A percentile compares a stretch with the other conserved stretches of the same genome.
phyloP scores from a whole-genome alignment of 805 yeast species.

The Gaillardinia entomophila region DNA sequence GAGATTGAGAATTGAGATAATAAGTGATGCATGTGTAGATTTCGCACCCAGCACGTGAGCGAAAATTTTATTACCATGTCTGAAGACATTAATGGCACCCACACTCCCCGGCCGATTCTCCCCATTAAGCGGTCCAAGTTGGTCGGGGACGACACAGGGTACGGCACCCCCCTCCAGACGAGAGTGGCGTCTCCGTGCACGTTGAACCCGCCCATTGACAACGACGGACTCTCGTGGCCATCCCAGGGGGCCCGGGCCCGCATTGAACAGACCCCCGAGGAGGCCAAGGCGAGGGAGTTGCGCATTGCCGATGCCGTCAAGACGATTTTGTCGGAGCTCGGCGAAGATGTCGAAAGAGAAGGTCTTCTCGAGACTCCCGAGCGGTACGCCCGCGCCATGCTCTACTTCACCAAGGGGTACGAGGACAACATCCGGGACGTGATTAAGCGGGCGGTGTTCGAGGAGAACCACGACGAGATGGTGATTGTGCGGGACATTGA shows the following conservation, averaged over 20 bases:
- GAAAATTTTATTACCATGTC: background rate
- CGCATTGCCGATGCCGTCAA: conserved; percentile 84
- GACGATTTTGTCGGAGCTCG: conserved; percentile 72
- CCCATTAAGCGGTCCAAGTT: conserved; percentile 14
- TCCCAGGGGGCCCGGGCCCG: conserved; percentile 76
- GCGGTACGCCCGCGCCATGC: conserved; percentile 94
- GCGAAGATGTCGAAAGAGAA: conserved; percentile 85
- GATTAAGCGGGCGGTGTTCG: conserved; percentile 91
- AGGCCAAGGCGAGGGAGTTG: conserved; percentile 56
- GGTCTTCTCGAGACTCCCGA: conserved; percentile 93
- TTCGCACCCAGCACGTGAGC: background rate
- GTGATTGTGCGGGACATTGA: conserved; percentile 95
- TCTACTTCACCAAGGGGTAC: conserved; percentile 92
- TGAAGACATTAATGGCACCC: background rate
- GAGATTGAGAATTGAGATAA: no score
- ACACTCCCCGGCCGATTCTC: background rate
- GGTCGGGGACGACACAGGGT: conserved; percentile 6
- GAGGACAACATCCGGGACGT: conserved; percentile 91
- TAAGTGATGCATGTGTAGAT: no score
- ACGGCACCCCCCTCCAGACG: conserved; percentile 58
- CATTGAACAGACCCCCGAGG: conserved; percentile 63
- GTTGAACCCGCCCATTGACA: conserved; percentile 77
- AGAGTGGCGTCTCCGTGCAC: conserved; percentile 82
- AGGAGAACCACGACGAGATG: conserved; percentile 99
- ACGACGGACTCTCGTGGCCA: conserved; percentile 94